Conservation (phyloP, 1,284 basidiomycete species). For the Cryptococcus sp. region DNA sequence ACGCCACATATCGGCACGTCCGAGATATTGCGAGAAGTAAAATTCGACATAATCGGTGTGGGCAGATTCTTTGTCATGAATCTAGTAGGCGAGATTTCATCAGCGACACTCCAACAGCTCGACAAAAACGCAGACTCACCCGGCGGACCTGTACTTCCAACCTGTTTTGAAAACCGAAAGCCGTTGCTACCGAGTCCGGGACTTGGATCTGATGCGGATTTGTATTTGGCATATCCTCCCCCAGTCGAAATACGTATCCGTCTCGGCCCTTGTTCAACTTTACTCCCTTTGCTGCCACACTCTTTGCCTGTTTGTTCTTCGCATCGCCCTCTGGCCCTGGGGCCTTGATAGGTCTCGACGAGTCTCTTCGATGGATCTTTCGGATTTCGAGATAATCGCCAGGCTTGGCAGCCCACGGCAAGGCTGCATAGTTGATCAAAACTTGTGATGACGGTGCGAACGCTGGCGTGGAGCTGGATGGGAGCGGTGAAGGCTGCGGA, state of each 20-base stretch:
- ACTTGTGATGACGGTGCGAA: constrained; percentile 22
- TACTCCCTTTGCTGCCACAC: constrained; percentile 38
- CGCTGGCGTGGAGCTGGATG: constrained; percentile 16
- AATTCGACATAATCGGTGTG: constrained; percentile 82
- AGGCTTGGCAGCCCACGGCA: constrained; percentile 38
- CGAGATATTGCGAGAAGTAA: constrained; percentile 88
- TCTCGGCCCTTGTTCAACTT: constrained; percentile 36
- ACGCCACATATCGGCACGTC: constrained; percentile 91
- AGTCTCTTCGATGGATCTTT: constrained; percentile 19
- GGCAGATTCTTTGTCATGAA: constrained; percentile 57
- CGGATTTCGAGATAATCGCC: constrained; percentile 50
- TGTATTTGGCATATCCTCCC: constrained; percentile 38
- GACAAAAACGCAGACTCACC: constrained; percentile 49
- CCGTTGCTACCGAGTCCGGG: constrained; percentile 42
- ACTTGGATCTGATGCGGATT: constrained; percentile 47
- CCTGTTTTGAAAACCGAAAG: constrained; percentile 51
- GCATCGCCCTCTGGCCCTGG: constrained; percentile 11
- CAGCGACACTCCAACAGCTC: constrained; percentile 11
- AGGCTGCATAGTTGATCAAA: constrained; percentile 34
- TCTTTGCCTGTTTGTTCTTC: constrained; percentile 10
- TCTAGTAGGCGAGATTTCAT: constrained; percentile 54
- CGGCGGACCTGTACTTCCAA: constrained; percentile 49
- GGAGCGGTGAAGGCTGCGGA: constrained; percentile 33
- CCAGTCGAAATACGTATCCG: constrained; percentile 45
- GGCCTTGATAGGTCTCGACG: not conserved